These are phyloP conservation scores for Alternaria arbusti DNA, from an alignment of 2,329 filamentous ascomycete genomes.

Conservation along the genomic window DNA sequence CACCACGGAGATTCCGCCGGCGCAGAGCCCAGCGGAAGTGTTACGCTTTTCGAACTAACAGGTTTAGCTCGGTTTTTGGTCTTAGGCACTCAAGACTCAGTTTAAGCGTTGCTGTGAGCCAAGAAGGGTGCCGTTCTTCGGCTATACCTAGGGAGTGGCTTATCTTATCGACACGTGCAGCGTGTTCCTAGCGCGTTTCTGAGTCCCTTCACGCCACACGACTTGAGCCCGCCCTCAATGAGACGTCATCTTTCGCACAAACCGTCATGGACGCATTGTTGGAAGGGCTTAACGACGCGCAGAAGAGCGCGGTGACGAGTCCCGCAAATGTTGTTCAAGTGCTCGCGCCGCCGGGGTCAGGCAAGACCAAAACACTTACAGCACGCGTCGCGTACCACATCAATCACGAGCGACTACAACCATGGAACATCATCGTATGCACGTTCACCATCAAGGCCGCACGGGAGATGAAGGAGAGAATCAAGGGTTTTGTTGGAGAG, in stretches of 20 bases:
- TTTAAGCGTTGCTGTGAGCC: background rate
- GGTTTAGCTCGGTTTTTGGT: background rate
- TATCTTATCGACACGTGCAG: slow-evolving; percentile 7
- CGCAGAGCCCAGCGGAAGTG: background rate
- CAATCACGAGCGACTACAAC: slow-evolving; percentile 71
- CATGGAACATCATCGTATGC: slow-evolving; percentile 89
- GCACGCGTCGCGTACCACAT: slow-evolving; percentile 91
- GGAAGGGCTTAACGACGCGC: slow-evolving; percentile 68
- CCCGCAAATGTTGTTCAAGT: slow-evolving; percentile 66
- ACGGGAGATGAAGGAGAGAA: slow-evolving; percentile 88
- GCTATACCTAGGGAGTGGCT: background rate
- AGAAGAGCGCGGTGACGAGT: slow-evolving; percentile 69
- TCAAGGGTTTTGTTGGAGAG: slow-evolving; percentile 80
- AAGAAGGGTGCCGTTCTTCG: background rate
- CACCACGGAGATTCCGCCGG: background rate
- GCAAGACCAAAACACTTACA: slow-evolving; percentile 95
- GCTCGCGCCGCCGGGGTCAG: slow-evolving; percentile 70
- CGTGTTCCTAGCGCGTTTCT: slow-evolving; percentile 12
- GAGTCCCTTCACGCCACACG: background rate
- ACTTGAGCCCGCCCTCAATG: slow-evolving; percentile 6
- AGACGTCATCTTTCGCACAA: slow-evolving; percentile 11
- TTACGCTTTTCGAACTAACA: slow-evolving; percentile 9
- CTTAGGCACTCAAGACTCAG: background rate
- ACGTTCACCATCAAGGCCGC: slow-evolving; percentile 98
- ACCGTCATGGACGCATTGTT: slow-evolving; percentile 62